Percentiles rank a stretch among this genome's conserved stretches.
phyloP scores from a whole-genome alignment of 495 filamentous ascomycete genomes.

The Corynascus novoguineensis region DNA sequence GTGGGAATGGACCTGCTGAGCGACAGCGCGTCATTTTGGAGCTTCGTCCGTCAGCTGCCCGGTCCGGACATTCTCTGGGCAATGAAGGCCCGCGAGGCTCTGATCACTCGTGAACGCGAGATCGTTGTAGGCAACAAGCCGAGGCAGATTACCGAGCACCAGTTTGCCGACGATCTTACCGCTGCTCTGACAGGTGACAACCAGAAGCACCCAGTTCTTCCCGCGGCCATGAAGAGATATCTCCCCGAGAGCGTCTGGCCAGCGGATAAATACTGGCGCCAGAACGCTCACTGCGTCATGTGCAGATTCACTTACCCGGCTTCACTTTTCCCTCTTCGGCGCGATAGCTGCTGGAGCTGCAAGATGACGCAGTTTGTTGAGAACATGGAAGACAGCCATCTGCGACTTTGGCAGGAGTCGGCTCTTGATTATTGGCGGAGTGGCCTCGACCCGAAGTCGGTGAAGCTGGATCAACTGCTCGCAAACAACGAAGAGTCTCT shows the following conservation, averaged over 20 bases:
- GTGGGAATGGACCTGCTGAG: slow-evolving; percentile 27
- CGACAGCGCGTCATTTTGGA: slow-evolving; percentile 24
- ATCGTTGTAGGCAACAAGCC: not conserved
- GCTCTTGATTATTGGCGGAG: not conserved
- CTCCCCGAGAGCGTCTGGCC: not conserved
- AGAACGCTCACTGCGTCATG: not conserved
- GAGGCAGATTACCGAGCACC: not conserved
- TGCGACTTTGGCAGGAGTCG: slow-evolving; percentile 12
- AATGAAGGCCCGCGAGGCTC: slow-evolving; percentile 23
- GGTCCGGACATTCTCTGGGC: slow-evolving; percentile 28
- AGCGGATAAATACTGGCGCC: not conserved
- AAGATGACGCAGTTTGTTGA: slow-evolving; percentile 14
- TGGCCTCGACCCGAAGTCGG: not conserved
- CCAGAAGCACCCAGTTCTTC: not conserved
- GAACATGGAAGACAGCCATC: slow-evolving; percentile 22
- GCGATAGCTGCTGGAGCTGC: slow-evolving; percentile 22
- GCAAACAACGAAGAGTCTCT: not conserved
- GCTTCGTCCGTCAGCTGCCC: slow-evolving; percentile 24
- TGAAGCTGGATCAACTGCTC: not conserved
- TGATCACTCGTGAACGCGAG: slow-evolving; percentile 6
- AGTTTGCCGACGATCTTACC: slow-evolving; percentile 17
- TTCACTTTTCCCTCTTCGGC: slow-evolving; percentile 5
- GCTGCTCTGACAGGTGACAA: slow-evolving; percentile 24
- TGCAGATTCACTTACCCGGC: slow-evolving; percentile 8
- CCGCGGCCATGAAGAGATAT: not conserved